Base-by-base conservation (phyloP, 129 eudicot genomes). In the Pulicaria dysenterica region DNA sequence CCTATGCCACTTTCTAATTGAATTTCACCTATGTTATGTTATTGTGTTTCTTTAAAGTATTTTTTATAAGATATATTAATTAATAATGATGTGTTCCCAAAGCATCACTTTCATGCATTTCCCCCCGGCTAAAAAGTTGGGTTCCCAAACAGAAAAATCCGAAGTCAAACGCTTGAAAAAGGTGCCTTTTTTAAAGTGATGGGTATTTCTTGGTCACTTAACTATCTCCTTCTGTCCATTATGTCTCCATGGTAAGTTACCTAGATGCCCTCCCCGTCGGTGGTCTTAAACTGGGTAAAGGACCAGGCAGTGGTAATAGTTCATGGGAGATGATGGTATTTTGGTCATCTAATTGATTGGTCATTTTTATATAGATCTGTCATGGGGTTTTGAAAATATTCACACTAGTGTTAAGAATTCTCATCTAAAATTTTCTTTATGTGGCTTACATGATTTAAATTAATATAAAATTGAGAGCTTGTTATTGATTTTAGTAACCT, bases 81-180 rank as follows among this genome's bases (percentile, higher is more conserved):
- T 0, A 24, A 24, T 24, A 0, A 24, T 24, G 1, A 24, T 24
- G 1, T 24, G 31, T 24, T 24, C 31, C 31, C 31, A 40, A 69
- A 37, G 43, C 69, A 71, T 77, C 72, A 14, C 72, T 69, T 77
- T 77, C 82, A 62, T 43, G 58, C 70, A 70, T 60, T 65, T 60
- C 8, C 72, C 77, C 71, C 66, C 48, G 49, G 62, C 41, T 77
- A 37, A 61, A 77, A 77, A 70, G 71, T 40, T 24, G 71, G 60
- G 13, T 12, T 61, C 58, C 77, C 46, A 69, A 76, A 61, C 82
- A 77, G 43, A 77, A 61, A 77, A 70, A 3, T 77, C 77, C 82
- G 41, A 70, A 77, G 82, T 77, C 77, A 77, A 70, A 70, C 41
- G 72, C 65, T 77, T 70, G 77, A 62, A 77, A 69, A 77, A 70